Conservation (phyloP, 192 early-diverging fungal genomes). For the Podila epigama region DNA sequence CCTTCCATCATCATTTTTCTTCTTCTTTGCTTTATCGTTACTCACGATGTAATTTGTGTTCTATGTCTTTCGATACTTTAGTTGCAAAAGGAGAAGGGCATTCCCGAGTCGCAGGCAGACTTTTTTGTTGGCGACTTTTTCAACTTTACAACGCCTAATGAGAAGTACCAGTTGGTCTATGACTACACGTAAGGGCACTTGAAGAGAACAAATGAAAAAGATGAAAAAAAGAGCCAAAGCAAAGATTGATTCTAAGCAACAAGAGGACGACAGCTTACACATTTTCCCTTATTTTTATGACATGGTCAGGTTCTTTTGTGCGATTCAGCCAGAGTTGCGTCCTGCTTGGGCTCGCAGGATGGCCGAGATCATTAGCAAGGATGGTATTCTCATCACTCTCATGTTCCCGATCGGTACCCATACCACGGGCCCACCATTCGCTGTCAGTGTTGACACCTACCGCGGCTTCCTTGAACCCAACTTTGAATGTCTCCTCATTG, state of each 20-base stretch:
- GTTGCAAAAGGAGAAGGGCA: constrained; percentile 31
- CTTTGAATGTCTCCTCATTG: constrained; percentile 71
- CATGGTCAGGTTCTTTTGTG: constrained; percentile 74
- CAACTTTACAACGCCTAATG: constrained; percentile 60
- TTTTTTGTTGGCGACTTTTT: constrained; percentile 79
- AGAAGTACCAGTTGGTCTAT: constrained; percentile 75
- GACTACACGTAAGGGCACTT: constrained; percentile 83
- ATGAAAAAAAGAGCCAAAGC: not conserved
- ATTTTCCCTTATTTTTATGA: not conserved
- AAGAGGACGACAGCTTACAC: not conserved
- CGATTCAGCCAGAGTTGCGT: constrained; percentile 69
- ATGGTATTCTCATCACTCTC: constrained; percentile 74
- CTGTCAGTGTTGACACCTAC: constrained; percentile 71
- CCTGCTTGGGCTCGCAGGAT: constrained; percentile 70
- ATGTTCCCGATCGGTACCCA: constrained; percentile 79
- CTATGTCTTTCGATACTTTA: constrained; percentile 1
- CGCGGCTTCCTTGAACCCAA: constrained; percentile 55
- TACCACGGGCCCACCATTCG: constrained; percentile 78
- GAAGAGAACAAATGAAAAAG: not conserved
- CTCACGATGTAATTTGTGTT: not conserved
- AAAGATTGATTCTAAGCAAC: no score
- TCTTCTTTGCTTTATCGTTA: not conserved
- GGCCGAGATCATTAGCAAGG: constrained; percentile 67
- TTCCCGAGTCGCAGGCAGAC: constrained; percentile 51
- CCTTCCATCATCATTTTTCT: not conserved